Base-by-base conservation (phyloP, 1,139 yeast species). In the Insectozyma bohioensis region DNA sequence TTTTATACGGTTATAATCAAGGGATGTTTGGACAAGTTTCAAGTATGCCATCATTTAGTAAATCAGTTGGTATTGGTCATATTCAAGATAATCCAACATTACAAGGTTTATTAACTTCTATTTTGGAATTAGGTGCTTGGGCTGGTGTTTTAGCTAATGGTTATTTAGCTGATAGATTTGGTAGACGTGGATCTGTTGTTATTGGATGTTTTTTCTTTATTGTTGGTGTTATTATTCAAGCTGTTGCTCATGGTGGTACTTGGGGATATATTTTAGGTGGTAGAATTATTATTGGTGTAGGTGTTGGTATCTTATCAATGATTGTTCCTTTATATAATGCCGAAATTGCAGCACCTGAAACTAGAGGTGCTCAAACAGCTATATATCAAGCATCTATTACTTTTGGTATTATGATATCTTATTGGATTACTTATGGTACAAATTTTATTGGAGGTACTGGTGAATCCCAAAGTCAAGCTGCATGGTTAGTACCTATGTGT, bases 21-120 rank as follows among this genome's bases (percentile, higher is more conserved):
- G 92, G 92, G 48, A 71, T 83, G 34, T 77, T 80, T 81, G 72
- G 83, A 19, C 80, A 83, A 48, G 59, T 79, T 34, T 76, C 80
- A 39, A 74, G 82, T 18, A 80, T 52, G 47, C 49, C 45, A 19
- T 33, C 45, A 4, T 52, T 52, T 25, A 27, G 35, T 6, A 27
- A 21, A 31, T 48, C 47, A 12, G 49, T 50, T 24, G 38, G 42
- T 22, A 43, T 48, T 30, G 51, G 50, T 20, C 30, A 45, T 30
- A 44, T 49, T 20, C 48, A 47, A 34, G 34, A 35, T 14, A 53
- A 50, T 33, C n/a, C n/a, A n/a, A n/a, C n/a, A n/a, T n/a, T n/a
- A n/a, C n/a, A n/a, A 40, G 55, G 55, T 6, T 50, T 52, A 49
- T 49, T 51, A 47, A 50, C 50, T 5, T 50, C 55, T 2, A 47